Conservation (phyloP, 2,329 filamentous ascomycete species). For the Penicillium rolfsii region DNA sequence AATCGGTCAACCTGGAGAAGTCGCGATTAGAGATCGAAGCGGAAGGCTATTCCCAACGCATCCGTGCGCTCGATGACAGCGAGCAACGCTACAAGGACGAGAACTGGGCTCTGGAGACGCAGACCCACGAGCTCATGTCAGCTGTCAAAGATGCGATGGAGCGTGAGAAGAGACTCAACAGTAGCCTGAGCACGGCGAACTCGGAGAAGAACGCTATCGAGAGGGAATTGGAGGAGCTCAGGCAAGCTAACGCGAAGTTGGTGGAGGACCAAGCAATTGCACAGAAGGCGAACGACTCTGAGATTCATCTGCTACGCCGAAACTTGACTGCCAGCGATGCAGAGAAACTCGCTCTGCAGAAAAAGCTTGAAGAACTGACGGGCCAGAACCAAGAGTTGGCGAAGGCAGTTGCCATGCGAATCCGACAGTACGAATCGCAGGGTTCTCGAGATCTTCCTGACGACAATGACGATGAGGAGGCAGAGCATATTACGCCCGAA, state of each 20-base stretch:
- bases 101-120: constrained; percentile 96
- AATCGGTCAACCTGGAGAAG: constrained; percentile 72
- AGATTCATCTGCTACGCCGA: constrained; percentile 80
- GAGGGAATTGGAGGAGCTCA: constrained; percentile 88
- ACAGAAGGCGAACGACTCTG: constrained; percentile 84
- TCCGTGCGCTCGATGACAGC: constrained; percentile 85
- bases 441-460: constrained; percentile 62
- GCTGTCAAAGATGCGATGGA: constrained; percentile 75
- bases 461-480: constrained; percentile 66
- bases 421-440: constrained; percentile 68
- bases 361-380: constrained; percentile 84
- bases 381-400: constrained; percentile 90
- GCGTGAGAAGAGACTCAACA: constrained; percentile 78
- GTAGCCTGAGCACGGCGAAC: constrained; percentile 69
- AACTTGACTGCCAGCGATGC: constrained; percentile 76
- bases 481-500: constrained; percentile 76
- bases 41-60: constrained; percentile 75
- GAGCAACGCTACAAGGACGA: constrained; percentile 97
- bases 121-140: constrained; percentile 79
- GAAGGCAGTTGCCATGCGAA: constrained; percentile 75
- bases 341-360: constrained; percentile 76
- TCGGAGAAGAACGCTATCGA: constrained; percentile 77
- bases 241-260: constrained; percentile 75
- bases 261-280: constrained; percentile 76
- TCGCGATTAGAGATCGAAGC: constrained; percentile 80